A percentile compares a stretch with the other conserved stretches of the same genome.
phyloP scores from a whole-genome alignment of 1,284 basidiomycete species.

The Termitomyces sp. region DNA sequence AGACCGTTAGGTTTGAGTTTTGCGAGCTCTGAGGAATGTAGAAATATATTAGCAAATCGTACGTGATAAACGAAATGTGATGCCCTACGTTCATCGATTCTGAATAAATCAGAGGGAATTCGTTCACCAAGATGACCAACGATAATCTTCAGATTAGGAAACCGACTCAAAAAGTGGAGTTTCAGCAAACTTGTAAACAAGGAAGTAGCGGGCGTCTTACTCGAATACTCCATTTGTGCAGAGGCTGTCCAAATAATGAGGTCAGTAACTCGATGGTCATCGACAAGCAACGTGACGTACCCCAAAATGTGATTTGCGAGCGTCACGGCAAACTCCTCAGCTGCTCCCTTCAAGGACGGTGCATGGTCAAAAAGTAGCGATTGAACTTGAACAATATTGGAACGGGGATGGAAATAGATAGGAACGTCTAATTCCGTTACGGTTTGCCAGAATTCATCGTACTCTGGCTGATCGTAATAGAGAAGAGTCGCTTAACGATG shows the following conservation, averaged over 20 bases:
- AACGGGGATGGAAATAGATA: conserved; percentile 39
- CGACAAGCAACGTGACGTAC: conserved; percentile 14
- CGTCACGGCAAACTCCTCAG: conserved; percentile 35
- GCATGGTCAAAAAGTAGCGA: conserved; percentile 29
- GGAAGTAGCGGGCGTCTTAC: conserved; percentile 15
- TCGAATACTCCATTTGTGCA: conserved; percentile 38
- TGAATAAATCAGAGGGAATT: conserved; percentile 36
- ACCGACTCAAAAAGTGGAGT: conserved; percentile 27
- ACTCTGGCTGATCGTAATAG: conserved; percentile 40
- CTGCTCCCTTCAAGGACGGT: conserved; percentile 29
- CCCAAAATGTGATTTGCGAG: conserved; percentile 38
- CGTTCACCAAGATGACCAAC: conserved; percentile 41
- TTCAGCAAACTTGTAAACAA: not conserved
- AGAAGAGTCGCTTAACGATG: conserved; percentile 30
- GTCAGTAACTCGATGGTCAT: not conserved
- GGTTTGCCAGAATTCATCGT: conserved; percentile 40
- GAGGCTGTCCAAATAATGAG: conserved; percentile 19
- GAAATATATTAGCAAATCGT: not conserved
- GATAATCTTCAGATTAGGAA: conserved; percentile 36
- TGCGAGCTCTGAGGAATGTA: conserved; percentile 23
- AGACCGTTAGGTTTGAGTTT: conserved; percentile 28
- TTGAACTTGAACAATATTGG: conserved; percentile 27
- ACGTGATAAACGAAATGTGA: not conserved
- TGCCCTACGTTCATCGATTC: conserved; percentile 35
- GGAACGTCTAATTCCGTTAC: conserved; percentile 39